Evolutionary conservation across 768 basidiomycete genomes (phyloP).

Genomic region (Trametes gibbosa): DNA sequence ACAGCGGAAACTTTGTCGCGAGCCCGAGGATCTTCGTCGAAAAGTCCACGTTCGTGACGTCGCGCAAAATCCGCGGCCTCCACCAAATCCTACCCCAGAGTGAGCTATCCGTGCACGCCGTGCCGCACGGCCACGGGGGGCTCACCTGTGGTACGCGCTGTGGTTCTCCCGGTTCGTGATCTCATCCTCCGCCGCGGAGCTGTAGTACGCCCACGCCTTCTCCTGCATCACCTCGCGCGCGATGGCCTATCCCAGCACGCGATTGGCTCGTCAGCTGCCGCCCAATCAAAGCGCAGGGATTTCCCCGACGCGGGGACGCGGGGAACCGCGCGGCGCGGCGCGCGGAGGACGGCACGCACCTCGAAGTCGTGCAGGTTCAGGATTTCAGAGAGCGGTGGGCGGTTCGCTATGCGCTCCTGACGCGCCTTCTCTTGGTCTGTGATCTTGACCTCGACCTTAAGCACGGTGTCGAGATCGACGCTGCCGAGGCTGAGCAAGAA

Average conservation of each 20-base stretch:
- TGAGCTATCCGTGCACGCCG: neutral
- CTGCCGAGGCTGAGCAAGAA: constrained; percentile 51
- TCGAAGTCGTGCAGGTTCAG: constrained; percentile 94
- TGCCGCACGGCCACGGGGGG: no score
- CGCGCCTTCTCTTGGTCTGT: constrained; percentile 66
- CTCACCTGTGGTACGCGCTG: constrained; percentile 81
- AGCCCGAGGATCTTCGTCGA: constrained; percentile 81
- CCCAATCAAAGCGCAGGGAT: neutral
- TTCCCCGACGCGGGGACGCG: neutral
- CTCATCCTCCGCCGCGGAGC: constrained; percentile 92
- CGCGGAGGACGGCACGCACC: constrained; percentile 38
- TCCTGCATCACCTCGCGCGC: constrained; percentile 77
- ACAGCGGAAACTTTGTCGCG: constrained; percentile 73
- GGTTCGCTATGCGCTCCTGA: constrained; percentile 52
- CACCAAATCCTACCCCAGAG: constrained; percentile 24
- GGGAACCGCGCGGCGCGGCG: neutral
- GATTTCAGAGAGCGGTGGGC: constrained; percentile 77
- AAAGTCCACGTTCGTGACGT: constrained; percentile 83
- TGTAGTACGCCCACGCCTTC: constrained; percentile 95
- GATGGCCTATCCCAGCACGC: constrained; percentile 56
- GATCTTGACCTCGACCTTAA: constrained; percentile 55
- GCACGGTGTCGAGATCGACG: constrained; percentile 65
- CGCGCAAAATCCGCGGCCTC: constrained; percentile 49
- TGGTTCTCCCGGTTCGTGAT: constrained; percentile 89
- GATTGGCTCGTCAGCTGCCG: neutral